Conservation (phyloP, 2,329 filamentous ascomycete species). For the Aureobasidium namibiae region DNA sequence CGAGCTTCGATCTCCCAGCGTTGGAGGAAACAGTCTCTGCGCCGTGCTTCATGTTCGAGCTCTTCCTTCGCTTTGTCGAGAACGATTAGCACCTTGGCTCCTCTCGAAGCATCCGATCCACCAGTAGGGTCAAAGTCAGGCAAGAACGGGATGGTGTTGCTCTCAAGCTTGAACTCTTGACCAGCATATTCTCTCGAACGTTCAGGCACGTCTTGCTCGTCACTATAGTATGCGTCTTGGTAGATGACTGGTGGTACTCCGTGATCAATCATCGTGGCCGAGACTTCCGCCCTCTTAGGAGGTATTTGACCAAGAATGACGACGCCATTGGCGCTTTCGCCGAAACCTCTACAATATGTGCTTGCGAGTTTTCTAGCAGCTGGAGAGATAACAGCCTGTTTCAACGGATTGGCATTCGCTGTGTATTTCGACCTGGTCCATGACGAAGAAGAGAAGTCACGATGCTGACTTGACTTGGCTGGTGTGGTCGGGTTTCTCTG, state of each 20-base stretch:
- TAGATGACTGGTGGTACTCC: slow-evolving; percentile 64
- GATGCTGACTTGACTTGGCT: slow-evolving; percentile 15
- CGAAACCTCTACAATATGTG: background rate
- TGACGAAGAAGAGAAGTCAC: slow-evolving; percentile 14
- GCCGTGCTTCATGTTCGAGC: slow-evolving; percentile 43
- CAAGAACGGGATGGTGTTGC: slow-evolving; percentile 69
- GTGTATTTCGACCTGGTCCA: slow-evolving; percentile 28
- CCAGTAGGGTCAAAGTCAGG: slow-evolving; percentile 63
- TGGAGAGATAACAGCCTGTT: background rate
- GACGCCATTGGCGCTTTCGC: slow-evolving; percentile 14
- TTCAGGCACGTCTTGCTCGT: slow-evolving; percentile 73
- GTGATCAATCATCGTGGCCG: slow-evolving; percentile 48
- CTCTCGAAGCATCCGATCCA: slow-evolving; percentile 47
- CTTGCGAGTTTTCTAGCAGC: background rate
- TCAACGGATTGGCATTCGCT: slow-evolving; percentile 13
- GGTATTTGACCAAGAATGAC: slow-evolving; percentile 32
- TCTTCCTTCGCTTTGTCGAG: slow-evolving; percentile 47
- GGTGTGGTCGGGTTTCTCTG: slow-evolving; percentile 41
- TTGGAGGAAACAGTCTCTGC: slow-evolving; percentile 52
- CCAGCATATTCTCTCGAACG: slow-evolving; percentile 77
- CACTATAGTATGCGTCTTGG: slow-evolving; percentile 76
- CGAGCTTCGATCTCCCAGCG: slow-evolving; percentile 68
- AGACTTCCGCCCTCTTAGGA: slow-evolving; percentile 39
- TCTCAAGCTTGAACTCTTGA: slow-evolving; percentile 69
- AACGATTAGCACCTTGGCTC: slow-evolving; percentile 40